These are phyloP conservation scores for Acer saccharum DNA, from an alignment of 345 rosid genomes.

Conservation along the genomic window DNA sequence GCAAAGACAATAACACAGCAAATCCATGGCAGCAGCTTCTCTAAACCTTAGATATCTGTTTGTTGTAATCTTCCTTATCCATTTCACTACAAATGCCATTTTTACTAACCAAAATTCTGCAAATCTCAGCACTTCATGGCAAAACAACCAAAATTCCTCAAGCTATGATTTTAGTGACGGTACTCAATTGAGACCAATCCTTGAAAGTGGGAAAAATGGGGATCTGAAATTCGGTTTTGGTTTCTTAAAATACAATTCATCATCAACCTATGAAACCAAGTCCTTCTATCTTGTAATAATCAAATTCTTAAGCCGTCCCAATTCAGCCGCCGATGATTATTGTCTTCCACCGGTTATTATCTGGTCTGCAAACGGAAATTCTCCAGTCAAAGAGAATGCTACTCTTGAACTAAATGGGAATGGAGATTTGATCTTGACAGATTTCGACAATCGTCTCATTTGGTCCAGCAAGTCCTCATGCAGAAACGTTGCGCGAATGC, in stretches of 20 bases:
- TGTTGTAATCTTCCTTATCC: background rate
- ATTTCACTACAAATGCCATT: background rate
- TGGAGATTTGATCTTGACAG: constrained; percentile 15
- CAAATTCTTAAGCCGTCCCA: background rate
- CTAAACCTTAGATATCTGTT: background rate
- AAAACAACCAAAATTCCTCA: background rate
- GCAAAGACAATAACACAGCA: too few relatives aligned
- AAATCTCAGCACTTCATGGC: background rate
- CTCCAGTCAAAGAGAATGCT: constrained; percentile 24
- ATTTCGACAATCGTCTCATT: background rate
- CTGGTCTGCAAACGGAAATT: constrained; percentile 14
- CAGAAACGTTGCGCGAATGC: background rate
- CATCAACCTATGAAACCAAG: background rate
- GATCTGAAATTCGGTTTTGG: background rate
- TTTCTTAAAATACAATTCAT: background rate
- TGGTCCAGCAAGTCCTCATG: constrained; percentile 17
- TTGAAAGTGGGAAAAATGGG: background rate
- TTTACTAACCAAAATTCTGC: background rate
- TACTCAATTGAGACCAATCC: background rate
- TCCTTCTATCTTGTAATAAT: background rate
- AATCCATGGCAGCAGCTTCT: too few relatives aligned
- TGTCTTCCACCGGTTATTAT: background rate
- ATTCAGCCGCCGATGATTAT: background rate
- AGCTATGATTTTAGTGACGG: background rate
- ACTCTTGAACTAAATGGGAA: constrained; percentile 8